Evolutionary conservation across 192 early-diverging fungal species (phyloP).

Genomic region (Backusella tuberculispora): DNA sequence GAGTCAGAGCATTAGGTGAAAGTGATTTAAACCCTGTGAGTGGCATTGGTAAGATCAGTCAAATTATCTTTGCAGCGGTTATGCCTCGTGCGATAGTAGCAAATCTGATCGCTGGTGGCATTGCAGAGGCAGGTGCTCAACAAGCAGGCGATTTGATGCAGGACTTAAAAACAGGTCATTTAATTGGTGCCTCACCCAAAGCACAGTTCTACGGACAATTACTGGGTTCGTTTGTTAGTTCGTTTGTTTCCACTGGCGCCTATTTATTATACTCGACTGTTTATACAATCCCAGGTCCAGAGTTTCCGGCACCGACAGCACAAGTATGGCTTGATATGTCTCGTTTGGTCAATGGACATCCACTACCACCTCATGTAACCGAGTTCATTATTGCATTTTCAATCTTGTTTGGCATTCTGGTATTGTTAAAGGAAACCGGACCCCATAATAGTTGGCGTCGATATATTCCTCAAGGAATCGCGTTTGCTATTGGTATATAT

Average conservation of each 20-base stretch:
- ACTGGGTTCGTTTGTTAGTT: slow-evolving; percentile 75
- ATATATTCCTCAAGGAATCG: slow-evolving; percentile 72
- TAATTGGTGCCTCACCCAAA: slow-evolving; percentile 82
- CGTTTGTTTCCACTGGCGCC: slow-evolving; percentile 67
- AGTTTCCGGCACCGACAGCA: slow-evolving; percentile 74
- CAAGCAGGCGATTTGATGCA: slow-evolving; percentile 65
- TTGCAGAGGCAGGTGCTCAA: slow-evolving; percentile 74
- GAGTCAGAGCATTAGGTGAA: slow-evolving; percentile 78
- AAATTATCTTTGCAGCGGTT: slow-evolving; percentile 81
- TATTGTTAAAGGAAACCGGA: slow-evolving; percentile 30
- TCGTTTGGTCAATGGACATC: slow-evolving; percentile 72
- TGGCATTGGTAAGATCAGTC: slow-evolving; percentile 84
- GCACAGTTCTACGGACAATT: slow-evolving; percentile 86
- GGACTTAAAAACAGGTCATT: slow-evolving; percentile 86
- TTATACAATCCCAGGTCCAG: slow-evolving; percentile 67
- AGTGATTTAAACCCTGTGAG: slow-evolving; percentile 85
- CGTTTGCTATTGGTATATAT: slow-evolving; percentile 82
- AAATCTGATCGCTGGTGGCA: slow-evolving; percentile 78
- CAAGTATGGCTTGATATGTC: slow-evolving; percentile 83
- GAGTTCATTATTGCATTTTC: slow-evolving; percentile 64
- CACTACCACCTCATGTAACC: slow-evolving; percentile 64
- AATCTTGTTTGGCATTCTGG: slow-evolving; percentile 48
- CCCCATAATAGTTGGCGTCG: slow-evolving; percentile 44
- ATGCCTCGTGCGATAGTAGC: slow-evolving; percentile 71
- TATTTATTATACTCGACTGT: slow-evolving; percentile 71